phyloP scores from a whole-genome alignment of 2,329 filamentous ascomycete species.

The Talaromyces sp. region DNA sequence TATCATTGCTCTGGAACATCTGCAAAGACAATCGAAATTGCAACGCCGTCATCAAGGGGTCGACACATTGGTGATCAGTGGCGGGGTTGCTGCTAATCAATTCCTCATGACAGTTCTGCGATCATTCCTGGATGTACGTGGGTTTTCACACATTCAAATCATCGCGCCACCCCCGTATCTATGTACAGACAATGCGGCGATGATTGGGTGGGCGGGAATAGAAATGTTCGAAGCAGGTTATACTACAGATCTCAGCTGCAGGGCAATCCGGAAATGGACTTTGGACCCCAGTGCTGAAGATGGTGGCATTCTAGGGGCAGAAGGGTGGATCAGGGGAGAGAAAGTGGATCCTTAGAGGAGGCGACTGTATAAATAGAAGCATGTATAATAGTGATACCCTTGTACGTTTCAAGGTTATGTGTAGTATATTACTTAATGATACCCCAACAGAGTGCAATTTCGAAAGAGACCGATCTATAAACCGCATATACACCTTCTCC shows the following conservation, averaged over 20 bases:
- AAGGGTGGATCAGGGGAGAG: constrained; percentile 48
- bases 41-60: constrained; percentile 32
- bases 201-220: constrained; percentile 91
- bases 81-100: constrained; percentile 82
- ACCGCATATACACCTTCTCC: neutral
- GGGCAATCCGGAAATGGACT: constrained; percentile 67
- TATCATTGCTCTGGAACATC: constrained; percentile 62
- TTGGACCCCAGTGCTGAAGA: constrained; percentile 61
- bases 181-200: constrained; percentile 94
- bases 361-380: constrained; percentile 3
- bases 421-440: constrained; percentile 1
- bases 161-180: constrained; percentile 71
- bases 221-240: constrained; percentile 87
- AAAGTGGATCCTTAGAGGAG: constrained; percentile 17
- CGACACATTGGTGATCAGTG: constrained; percentile 72
- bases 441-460: constrained; percentile 2
- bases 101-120: constrained; percentile 69
- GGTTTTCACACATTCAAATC: constrained; percentile 60
- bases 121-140: constrained; percentile 63
- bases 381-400: constrained; percentile 26
- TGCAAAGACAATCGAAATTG: constrained; percentile 13
- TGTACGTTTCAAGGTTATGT: constrained; percentile 1
- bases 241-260: constrained; percentile 58
- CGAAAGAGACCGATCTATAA: neutral
- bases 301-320: constrained; percentile 65